Percentiles rank a stretch among this genome's conserved stretches.
These are phyloP conservation scores for Echinosophora koreensis DNA, from an alignment of 306 rosid species.

Conservation along the genomic window DNA sequence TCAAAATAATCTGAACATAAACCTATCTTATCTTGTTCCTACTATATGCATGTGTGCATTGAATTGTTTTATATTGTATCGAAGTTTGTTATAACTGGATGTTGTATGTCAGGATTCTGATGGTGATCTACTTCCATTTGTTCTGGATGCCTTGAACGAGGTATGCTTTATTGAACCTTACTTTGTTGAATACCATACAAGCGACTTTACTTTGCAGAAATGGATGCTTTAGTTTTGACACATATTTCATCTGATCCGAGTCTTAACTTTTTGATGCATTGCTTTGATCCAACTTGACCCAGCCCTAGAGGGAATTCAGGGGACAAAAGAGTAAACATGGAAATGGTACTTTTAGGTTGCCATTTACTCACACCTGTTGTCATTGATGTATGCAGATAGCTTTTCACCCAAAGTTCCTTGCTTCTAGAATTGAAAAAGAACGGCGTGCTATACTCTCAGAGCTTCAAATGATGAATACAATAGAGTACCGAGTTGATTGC, in stretches of 20 bases:
- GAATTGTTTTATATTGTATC: conserved; percentile 26
- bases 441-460: conserved; percentile 97
- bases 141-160: conserved; percentile 96
- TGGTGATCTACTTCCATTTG: conserved; percentile 91
- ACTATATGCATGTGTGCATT: conserved; percentile 34
- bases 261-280: conserved; percentile 29
- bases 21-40: conserved; percentile 20
- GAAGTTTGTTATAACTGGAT: conserved; percentile 40
- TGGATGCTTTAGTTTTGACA: conserved; percentile 12
- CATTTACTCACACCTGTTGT: conserved; percentile 48
- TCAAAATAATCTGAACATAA: conserved; percentile 7
- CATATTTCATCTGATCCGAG: conserved; percentile 16
- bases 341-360: conserved; percentile 37
- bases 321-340: conserved; percentile 19
- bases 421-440: conserved; percentile 98
- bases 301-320: conserved; percentile 4
- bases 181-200: conserved; percentile 13
- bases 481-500: conserved; percentile 98
- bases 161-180: conserved; percentile 55
- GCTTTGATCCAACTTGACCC: conserved; percentile 33
- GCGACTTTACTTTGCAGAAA: conserved; percentile 19
- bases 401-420: conserved; percentile 94
- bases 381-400: conserved; percentile 76
- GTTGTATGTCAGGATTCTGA: conserved; percentile 83
- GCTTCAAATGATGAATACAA: conserved; percentile 99